Base-by-base conservation (phyloP, 2,329 filamentous ascomycete genomes). In the Venturia effusa region DNA sequence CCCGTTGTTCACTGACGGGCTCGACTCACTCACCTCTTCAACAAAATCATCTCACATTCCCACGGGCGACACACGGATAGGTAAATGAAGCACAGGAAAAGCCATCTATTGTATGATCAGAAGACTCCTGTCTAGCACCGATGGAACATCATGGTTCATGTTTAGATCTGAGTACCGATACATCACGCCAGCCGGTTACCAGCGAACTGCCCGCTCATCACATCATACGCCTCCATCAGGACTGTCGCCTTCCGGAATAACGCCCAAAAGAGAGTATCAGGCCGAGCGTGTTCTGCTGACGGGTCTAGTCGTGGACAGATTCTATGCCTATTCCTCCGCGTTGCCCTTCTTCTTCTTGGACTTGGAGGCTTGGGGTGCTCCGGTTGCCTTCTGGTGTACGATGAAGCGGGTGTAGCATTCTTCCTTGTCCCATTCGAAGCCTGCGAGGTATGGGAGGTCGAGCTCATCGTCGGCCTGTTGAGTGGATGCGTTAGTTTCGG, bases 341-440 rank as follows among this genome's bases (percentile, higher is more conserved):
- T 48, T 41, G 30, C 22, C 59, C 79, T 84, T 84, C 84, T 92
- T 92, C 79, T 85, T 81, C 68, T 76, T 72, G 67, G 74, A 72
- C 55, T 74, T 75, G 66, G 81, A 76, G 51, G 45, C 45, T 13
- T 51, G 45, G 8, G 51, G 51, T 7, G 51, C 61, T 78, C 78
- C 27, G 11, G 61, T 59, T 34, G 48, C 37, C 61, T 63, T 59
- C 15, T 62, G 60, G 43, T 62, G 41, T 62, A 62, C 60, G 41
- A 62, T 62, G 74, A 93, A 89, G 77, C 94, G 92, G 67, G 97
- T 92, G 87, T 91, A 96, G 73, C 86, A 91, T 78, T 96, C 90
- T 70, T 96, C 89, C 75, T 88, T 90, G 78, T 96, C 89, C 92
- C 92, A 97, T 82, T 96, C 92, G 80, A 97, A 97, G 69, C 93